Evolutionary conservation across 345 rosid species (phyloP).

Genomic region (Eucalyptus sp.): DNA sequence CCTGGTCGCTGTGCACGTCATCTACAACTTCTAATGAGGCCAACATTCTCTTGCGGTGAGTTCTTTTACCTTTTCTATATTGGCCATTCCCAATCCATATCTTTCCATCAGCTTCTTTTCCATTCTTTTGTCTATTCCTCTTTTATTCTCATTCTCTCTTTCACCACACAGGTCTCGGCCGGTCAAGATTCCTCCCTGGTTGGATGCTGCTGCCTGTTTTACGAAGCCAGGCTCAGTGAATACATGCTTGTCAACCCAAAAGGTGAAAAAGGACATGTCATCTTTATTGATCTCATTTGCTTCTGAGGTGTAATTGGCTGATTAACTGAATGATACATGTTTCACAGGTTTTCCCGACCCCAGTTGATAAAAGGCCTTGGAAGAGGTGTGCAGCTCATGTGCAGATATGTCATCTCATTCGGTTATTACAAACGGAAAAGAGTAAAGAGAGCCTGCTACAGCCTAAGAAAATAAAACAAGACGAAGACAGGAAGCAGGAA

Average conservation of each 20-base stretch:
- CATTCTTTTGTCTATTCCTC: neutral
- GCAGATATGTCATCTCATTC: conserved; percentile 51
- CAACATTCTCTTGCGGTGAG: neutral
- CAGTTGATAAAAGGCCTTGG: conserved; percentile 14
- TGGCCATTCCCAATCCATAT: neutral
- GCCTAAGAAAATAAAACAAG: conserved; percentile 13
- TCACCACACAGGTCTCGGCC: conserved; percentile 24
- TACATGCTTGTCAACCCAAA: conserved; percentile 13
- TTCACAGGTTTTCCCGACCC: conserved; percentile 17
- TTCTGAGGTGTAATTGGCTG: neutral
- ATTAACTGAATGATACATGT: neutral
- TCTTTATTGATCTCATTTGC: neutral
- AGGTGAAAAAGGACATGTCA: conserved; percentile 15
- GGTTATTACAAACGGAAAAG: conserved; percentile 14
- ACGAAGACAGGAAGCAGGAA: conserved; percentile 15
- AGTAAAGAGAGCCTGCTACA: conserved; percentile 14
- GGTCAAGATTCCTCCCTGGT: conserved; percentile 44
- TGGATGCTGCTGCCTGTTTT: conserved; percentile 26
- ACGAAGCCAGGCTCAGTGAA: conserved; percentile 11
- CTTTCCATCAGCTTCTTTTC: neutral
- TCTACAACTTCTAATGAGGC: neutral
- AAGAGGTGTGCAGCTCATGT: conserved; percentile 59
- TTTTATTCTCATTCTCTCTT: neutral
- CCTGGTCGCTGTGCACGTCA: neutral
- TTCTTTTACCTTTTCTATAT: neutral